phyloP scores from a whole-genome alignment of 192 early-diverging fungal species.

The Coemansia sp. region DNA sequence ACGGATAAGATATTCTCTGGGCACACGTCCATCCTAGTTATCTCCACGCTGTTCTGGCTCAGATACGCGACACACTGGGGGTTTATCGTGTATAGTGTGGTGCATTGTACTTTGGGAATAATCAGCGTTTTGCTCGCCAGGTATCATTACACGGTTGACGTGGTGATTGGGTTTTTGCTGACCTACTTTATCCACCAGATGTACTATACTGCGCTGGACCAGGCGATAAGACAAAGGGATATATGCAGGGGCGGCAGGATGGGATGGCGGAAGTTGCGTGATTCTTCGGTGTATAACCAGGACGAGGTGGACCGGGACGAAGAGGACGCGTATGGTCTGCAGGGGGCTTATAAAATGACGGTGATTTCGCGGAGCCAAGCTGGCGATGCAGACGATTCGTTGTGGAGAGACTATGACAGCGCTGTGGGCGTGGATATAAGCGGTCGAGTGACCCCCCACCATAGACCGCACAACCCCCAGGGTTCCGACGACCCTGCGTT shows the following conservation, averaged over 20 bases:
- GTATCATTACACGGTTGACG: constrained; percentile 64
- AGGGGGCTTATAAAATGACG: constrained; percentile 15
- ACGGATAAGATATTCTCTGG: constrained; percentile 66
- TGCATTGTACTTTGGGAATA: constrained; percentile 45
- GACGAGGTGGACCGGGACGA: background rate
- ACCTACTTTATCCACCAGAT: constrained; percentile 56
- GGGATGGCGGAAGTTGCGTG: constrained; percentile 9
- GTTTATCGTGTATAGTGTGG: constrained; percentile 39
- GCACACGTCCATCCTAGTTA: constrained; percentile 58
- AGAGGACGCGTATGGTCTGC: background rate
- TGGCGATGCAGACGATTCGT: background rate
- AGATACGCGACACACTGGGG: constrained; percentile 53
- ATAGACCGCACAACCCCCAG: background rate
- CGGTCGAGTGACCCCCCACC: background rate
- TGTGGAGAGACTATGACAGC: constrained; percentile 36
- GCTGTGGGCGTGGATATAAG: constrained; percentile 28
- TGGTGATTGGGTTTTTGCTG: constrained; percentile 57
- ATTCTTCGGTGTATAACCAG: background rate
- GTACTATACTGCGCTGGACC: constrained; percentile 55
- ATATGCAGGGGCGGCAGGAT: background rate
- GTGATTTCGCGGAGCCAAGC: constrained; percentile 5
- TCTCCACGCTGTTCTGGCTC: constrained; percentile 57
- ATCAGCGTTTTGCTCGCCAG: constrained; percentile 55
- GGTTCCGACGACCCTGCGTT: constrained; percentile 5
- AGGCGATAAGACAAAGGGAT: constrained; percentile 13